Evolutionary conservation across 345 rosid species (phyloP), one percentile per base, ranked within the genome.

Genomic region (Salix koriyanagi): DNA sequence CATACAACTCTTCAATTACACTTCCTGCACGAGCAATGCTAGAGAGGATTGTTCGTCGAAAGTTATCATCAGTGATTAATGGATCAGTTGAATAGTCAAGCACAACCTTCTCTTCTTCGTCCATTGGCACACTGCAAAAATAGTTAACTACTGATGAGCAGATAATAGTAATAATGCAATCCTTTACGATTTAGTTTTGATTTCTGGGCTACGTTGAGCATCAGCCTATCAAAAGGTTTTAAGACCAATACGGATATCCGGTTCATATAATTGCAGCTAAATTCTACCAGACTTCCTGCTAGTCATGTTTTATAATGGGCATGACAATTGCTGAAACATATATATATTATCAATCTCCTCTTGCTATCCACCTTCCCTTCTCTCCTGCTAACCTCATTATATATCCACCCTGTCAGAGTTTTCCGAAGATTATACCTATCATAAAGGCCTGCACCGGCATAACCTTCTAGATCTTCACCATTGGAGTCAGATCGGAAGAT

Each of bases 391-490:
- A 37, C 41, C 39, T 26, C 64, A 58, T n/a, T 52, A 23, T 23
- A 4, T 58, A 23, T 58, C 26, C 26, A n/a, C 64, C 2, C 28
- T 11, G 0, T 3, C 28, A 58, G 65, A 60, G 68, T 14, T 26
- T 69, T 67, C 32, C 28, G 65, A 48, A 37, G 56, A 61, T 25
- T 61, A 86, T 91, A 96, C 99, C 99, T 96, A 80, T 96, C 99
- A 54, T 96, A 96, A 80, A 96, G 98, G 42, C 99, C 99, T 62
- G 99, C 99, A 82, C 99, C 99, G 54, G 99, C 99, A 86, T 96
- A 96, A 50, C 99, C 99, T 86, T 93, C 98, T 0, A 96, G 89
- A 84, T 96, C 99, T 86, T 96, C 99, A 69, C 99, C 99, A 23
- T 96, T 96, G 25, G 99, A 96, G 83, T 96, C 99, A 11, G 99